Conservation (phyloP, 345 rosid genomes). For the Jatropha curcas region DNA sequence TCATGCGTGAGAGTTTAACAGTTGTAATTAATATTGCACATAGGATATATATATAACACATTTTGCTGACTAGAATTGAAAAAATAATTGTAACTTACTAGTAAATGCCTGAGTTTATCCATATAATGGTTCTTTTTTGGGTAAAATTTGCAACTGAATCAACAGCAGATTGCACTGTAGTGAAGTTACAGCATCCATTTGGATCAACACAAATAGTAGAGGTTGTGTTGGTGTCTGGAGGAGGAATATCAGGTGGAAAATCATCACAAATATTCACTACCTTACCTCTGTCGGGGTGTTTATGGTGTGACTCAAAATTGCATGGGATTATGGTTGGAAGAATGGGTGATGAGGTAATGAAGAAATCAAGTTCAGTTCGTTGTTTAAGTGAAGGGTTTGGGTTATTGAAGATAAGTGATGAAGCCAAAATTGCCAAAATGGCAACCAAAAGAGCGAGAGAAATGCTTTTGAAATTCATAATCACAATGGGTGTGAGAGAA, state of each 20-base stretch:
- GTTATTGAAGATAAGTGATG: conserved; percentile 28
- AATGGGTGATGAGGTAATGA: conserved; percentile 20
- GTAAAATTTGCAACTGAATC: conserved; percentile 58
- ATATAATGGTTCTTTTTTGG: conserved; percentile 59
- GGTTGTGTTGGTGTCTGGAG: conserved; percentile 70
- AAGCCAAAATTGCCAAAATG: conserved; percentile 41
- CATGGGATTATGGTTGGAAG: conserved; percentile 1
- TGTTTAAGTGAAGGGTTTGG: conserved; percentile 16
- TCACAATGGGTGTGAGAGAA: neutral
- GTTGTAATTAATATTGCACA: too few species aligned
- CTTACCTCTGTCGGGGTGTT: conserved; percentile 26
- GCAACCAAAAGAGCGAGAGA: conserved; percentile 39
- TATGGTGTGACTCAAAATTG: neutral
- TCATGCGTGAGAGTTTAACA: too few species aligned
- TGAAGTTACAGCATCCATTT: conserved; percentile 86
- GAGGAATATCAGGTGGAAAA: conserved; percentile 61
- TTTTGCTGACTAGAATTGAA: too few species aligned
- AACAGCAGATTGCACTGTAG: conserved; percentile 76
- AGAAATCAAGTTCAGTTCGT: conserved; percentile 13
- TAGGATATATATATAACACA: too few species aligned
- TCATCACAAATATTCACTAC: conserved; percentile 58
- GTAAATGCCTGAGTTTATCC: conserved; percentile 88
- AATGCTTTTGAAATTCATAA: conserved; percentile 36
- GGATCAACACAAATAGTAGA: conserved; percentile 66
- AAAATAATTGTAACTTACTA: conserved; percentile 53